Percentiles rank a stretch among this genome's conserved stretches.
Conservation (phyloP, 768 basidiomycete genomes). For the Hortiboletus campestris region DNA sequence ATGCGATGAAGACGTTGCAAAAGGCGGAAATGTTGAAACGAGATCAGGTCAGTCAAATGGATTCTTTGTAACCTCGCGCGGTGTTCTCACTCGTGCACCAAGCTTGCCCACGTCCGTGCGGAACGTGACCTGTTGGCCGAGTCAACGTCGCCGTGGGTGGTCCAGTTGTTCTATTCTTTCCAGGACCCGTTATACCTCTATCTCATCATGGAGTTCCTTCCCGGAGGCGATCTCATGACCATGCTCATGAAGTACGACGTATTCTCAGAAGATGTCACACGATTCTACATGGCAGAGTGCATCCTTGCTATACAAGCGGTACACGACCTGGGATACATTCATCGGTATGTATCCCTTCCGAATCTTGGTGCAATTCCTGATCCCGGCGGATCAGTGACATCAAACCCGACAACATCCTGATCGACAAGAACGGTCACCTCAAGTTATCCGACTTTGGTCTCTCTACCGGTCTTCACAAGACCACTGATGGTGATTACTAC, state of each 20-base stretch:
- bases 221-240: conserved; percentile 98
- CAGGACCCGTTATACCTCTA: conserved; percentile 95
- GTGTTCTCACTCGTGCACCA: conserved; percentile 9
- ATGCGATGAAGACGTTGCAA: conserved; percentile 98
- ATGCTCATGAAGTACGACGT: conserved; percentile 99
- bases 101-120: conserved; percentile 97
- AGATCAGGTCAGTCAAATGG: conserved; percentile 71
- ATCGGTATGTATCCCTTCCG: conserved; percentile 60
- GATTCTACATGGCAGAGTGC: conserved; percentile 99
- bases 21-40: conserved; percentile 99
- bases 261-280: conserved; percentile 96
- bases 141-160: conserved; percentile 96
- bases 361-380: background rate
- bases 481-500: conserved; percentile 91
- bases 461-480: conserved; percentile 96
- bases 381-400: conserved; percentile 67
- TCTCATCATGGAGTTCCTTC: conserved; percentile 92
- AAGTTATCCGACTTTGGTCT: conserved; percentile 98
- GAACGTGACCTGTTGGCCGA: conserved; percentile 96
- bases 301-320: conserved; percentile 98
- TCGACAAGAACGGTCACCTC: conserved; percentile 94
- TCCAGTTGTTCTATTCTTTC: conserved; percentile 97
- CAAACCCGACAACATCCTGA: conserved; percentile 98
- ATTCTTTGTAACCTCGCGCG: background rate
- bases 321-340: conserved; percentile 97